These are phyloP conservation scores for Skeletonema marinoi DNA, from an alignment of 108 stramenopile species.

Conservation along the genomic window DNA sequence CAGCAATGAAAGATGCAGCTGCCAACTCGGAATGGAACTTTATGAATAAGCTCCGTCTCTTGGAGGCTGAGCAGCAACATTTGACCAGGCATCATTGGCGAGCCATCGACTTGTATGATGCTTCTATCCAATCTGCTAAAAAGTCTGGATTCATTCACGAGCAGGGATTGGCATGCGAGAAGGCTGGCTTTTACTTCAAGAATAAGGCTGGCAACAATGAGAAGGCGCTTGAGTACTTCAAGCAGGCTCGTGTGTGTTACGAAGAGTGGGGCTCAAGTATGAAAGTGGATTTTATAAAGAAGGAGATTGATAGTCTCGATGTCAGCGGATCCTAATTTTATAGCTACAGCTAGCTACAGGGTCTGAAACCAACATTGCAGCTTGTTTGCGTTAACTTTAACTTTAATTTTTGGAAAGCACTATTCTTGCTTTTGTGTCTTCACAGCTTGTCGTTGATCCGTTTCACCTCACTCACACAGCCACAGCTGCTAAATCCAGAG, in stretches of 20 bases:
- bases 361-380: no score
- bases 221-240: neutral
- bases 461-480: no score
- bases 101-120: neutral
- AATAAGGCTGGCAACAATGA: neutral
- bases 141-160: neutral
- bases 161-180: conserved; percentile 10
- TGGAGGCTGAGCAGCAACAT: neutral
- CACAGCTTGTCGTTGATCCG: no score
- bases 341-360: no score
- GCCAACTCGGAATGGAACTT: conserved; percentile 18
- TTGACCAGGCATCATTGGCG: neutral
- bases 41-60: conserved; percentile 12
- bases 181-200: conserved; percentile 6
- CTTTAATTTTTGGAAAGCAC: no score
- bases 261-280: conserved; percentile 2
- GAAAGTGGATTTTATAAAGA: neutral
- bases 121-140: neutral
- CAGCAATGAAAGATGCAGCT: neutral
- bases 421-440: no score
- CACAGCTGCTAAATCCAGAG: no score
- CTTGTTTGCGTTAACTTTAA: no score
- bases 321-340: neutral
- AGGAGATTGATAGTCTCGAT: neutral
- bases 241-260: neutral